These are phyloP conservation scores for Leonotis leonurus DNA, from an alignment of 257 asterid species.

Conservation along the genomic window DNA sequence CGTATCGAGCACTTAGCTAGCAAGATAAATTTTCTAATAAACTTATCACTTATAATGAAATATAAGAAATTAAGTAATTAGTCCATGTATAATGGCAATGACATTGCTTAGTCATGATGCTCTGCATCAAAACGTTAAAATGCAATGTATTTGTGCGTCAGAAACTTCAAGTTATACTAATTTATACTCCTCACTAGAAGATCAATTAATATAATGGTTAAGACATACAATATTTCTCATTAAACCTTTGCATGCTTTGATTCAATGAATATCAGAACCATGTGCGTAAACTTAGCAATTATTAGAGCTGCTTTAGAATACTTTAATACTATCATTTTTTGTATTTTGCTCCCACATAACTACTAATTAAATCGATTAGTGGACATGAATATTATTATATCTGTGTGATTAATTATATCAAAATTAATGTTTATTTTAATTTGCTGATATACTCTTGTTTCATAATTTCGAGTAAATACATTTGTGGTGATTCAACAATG, in stretches of 20 bases:
- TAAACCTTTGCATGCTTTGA: constrained; percentile 5
- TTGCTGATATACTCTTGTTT: background rate
- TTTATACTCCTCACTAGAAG: background rate
- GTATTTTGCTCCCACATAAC: background rate
- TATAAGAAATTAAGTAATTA: background rate
- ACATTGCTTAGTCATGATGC: constrained; percentile 9
- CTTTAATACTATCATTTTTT: background rate
- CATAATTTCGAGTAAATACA: background rate
- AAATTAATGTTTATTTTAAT: background rate
- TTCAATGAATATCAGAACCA: constrained; percentile 24
- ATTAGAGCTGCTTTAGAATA: background rate
- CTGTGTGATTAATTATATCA: background rate
- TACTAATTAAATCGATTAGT: background rate
- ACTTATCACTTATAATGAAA: background rate
- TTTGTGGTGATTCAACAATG: background rate
- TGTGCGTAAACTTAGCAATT: constrained; percentile 16
- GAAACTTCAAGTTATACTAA: constrained; percentile 7
- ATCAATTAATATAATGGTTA: background rate
- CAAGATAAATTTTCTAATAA: background rate
- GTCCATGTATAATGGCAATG: background rate
- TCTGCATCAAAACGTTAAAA: constrained; percentile 1
- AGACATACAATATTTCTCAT: background rate
- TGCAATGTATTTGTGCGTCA: constrained; percentile 27
- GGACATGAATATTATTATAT: background rate
- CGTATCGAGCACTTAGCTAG: no score